Evolutionary conservation across 768 basidiomycete species (phyloP), one percentile per base, ranked within the genome.

Genomic region (Panaeolus papilionaceus): DNA sequence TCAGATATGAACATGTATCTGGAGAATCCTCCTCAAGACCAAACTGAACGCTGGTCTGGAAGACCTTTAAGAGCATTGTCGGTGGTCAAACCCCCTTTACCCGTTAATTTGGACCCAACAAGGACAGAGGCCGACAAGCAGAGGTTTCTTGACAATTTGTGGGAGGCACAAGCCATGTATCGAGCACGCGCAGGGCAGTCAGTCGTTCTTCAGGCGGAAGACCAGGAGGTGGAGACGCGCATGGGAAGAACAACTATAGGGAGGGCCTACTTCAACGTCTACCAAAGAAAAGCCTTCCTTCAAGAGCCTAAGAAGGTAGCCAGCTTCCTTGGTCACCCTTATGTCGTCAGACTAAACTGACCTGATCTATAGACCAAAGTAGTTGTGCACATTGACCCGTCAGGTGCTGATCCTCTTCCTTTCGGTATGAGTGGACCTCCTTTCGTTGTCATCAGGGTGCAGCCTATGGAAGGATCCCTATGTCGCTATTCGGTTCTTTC

Each of bases 181-280:
- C 84, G 96, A 66, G 86, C 93, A 1, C 87, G 88, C 63, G 78
- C 84, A 8, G 92, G 91, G 0, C 91, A 92, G 73, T 92, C 92
- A 2, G 89, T 92, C 18, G 87, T 91, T 10, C 79, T 94, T 14
- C 83, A 85, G 69, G 84, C 92, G 4, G 86, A 91, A 18, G 93
- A 94, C 66, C 82, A 85, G 69, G 92, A 94, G 75, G 91, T 96
- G 2, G 92, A 95, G 74, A 85, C 82, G 20, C 84, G 86, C 66
- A 81, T 81, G 54, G 89, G 90, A 11, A 86, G 83, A 69, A 79
- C 83, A 37, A 92, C 90, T 10, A 74, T 86, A 63, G 94, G 94
- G 16, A 85, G 89, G 67, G 90, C 93, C n/a, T 97, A 91, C 76
- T 96, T 89, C 80, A 96, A 96, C 73, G 86, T 97, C 18, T 97